Conservation (phyloP, 306 rosid species). For the Quercus aquifolioides region DNA sequence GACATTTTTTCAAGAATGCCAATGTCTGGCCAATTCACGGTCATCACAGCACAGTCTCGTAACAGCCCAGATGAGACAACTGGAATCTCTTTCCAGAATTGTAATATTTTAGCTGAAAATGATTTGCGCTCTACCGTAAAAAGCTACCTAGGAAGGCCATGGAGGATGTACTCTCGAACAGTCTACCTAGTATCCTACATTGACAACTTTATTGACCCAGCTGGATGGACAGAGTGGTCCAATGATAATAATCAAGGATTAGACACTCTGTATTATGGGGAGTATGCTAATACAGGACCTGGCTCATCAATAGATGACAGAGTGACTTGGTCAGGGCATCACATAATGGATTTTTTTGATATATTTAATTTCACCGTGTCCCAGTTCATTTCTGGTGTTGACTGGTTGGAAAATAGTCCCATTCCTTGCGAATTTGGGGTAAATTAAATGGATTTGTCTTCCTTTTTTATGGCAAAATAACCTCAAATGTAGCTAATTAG, state of each 20-base stretch:
- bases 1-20: conserved; percentile 45
- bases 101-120: conserved; percentile 46
- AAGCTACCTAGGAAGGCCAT: conserved; percentile 67
- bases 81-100: conserved; percentile 71
- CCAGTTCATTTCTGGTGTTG: conserved; percentile 53
- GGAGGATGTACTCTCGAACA: no score
- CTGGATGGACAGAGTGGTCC: no score
- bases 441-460: not conserved
- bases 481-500: no score
- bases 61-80: conserved; percentile 56
- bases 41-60: conserved; percentile 65
- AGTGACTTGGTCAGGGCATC: conserved; percentile 52
- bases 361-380: conserved; percentile 56
- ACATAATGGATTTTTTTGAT: conserved; percentile 52
- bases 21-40: conserved; percentile 52
- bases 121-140: conserved; percentile 42
- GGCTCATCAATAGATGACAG: conserved; percentile 52
- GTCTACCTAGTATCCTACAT: no score
- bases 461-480: no score
- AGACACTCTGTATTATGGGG: conserved; percentile 67
- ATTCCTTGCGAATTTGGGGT: conserved; percentile 49
- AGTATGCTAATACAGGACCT: conserved; percentile 62
- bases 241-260: conserved; percentile 9
- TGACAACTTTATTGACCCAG: no score
- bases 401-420: conserved; percentile 68